Percentiles rank a stretch among this genome's conserved stretches.
Evolutionary conservation across 2,329 filamentous ascomycete genomes (phyloP).

Genomic region (Aspergillus sclerotialis): DNA sequence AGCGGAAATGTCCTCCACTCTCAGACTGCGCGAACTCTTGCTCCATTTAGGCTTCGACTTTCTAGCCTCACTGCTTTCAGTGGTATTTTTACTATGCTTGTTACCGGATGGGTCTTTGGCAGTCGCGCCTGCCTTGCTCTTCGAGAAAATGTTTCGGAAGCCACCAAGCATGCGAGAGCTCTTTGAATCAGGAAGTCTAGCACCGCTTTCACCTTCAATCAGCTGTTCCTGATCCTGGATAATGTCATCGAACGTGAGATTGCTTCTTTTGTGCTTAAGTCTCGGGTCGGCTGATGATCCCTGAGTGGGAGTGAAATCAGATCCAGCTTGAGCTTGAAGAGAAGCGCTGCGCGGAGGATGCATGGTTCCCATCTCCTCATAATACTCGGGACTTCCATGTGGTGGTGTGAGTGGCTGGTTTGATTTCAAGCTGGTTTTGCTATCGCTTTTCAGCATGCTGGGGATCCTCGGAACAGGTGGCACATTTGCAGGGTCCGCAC

Average conservation of each 20-base stretch:
- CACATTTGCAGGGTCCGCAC: not conserved
- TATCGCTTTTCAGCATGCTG: not conserved
- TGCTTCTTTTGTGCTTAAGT: not conserved
- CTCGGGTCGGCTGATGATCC: not conserved
- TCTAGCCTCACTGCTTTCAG: not conserved
- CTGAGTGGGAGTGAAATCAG: not conserved
- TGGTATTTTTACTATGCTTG: conserved; percentile 1
- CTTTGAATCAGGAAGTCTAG: conserved; percentile 7
- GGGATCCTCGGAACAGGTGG: conserved; percentile 9
- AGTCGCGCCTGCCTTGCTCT: conserved; percentile 3
- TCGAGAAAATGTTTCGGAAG: conserved; percentile 15
- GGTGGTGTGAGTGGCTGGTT: not conserved
- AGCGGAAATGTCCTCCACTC: conserved; percentile 1
- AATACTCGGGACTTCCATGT: not conserved
- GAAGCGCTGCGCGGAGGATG: conserved; percentile 11
- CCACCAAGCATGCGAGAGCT: conserved; percentile 10
- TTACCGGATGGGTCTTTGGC: conserved; percentile 7
- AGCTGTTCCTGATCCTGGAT: conserved; percentile 1
- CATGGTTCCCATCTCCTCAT: not conserved
- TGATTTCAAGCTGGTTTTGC: not conserved
- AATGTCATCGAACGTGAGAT: conserved; percentile 7
- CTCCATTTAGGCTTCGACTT: not conserved
- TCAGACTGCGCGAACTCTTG: not conserved
- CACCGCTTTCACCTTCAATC: not conserved
- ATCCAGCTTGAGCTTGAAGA: conserved; percentile 2